These are phyloP conservation scores for Candida buenavistaensis DNA, from an alignment of 1,139 yeast genomes.

Conservation along the genomic window DNA sequence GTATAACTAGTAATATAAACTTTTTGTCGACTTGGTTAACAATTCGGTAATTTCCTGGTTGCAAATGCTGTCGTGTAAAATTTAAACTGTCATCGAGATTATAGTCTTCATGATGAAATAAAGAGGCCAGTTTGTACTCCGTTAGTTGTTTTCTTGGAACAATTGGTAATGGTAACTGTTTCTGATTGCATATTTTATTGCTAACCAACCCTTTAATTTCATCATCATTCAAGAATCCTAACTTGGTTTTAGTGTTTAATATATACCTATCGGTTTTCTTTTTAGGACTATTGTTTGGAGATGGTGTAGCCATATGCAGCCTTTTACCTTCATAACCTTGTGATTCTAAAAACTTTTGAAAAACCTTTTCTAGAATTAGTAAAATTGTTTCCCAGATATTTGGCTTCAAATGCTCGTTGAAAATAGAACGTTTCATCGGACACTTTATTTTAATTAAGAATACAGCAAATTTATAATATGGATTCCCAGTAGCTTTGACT, in stretches of 20 bases:
- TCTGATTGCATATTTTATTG: neutral
- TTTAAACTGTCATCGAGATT: conserved; percentile 2
- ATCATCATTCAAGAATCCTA: conserved; percentile 8
- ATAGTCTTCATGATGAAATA: conserved; percentile 5
- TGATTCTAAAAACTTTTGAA: conserved; percentile 25
- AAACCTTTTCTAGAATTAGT: conserved; percentile 29
- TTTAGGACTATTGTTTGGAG: conserved; percentile 12
- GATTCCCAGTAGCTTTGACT: conserved; percentile 10
- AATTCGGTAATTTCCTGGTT: conserved; percentile 16
- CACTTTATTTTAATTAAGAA: conserved; percentile 37
- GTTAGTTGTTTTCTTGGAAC: neutral
- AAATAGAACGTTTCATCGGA: conserved; percentile 32
- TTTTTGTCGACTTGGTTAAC: conserved; percentile 57
- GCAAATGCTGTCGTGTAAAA: conserved; percentile 13
- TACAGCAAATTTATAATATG: conserved; percentile 27
- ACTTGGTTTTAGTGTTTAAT: conserved; percentile 9
- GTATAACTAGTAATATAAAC: conserved; percentile 51
- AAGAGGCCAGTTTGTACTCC: neutral
- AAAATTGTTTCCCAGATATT: conserved; percentile 24
- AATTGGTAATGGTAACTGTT: neutral
- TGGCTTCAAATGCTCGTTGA: conserved; percentile 39
- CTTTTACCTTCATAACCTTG: conserved; percentile 19
- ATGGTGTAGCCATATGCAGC: conserved; percentile 1
- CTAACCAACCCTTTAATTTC: conserved; percentile 11
- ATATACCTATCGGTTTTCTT: conserved; percentile 9